Evolutionary conservation across 2,329 filamentous ascomycete species (phyloP), one percentile per base, ranked within the genome.

Genomic region (Atkinsonella texensis): DNA sequence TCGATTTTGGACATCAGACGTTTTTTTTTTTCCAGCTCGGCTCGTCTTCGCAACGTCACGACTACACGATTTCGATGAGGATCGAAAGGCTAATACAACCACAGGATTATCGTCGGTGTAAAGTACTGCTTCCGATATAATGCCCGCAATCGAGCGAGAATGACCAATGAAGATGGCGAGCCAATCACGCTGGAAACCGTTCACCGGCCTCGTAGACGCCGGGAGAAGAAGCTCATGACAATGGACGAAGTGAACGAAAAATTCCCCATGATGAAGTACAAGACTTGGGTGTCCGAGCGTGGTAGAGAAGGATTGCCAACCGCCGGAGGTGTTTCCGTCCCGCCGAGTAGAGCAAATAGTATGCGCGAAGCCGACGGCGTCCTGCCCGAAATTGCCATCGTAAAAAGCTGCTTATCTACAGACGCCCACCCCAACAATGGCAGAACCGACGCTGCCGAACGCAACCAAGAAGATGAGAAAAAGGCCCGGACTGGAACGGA

Each of bases 111-210:
- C 61, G 93, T 98, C 55, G 93, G 93, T 59, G 93, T 98, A 55
- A 98, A 98, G 72, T 98, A 98, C 69, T 98, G 93, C 72, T 98
- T 98, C 70, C 81, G 93, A 60, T 97, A 98, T 69, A 97, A 97
- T 69, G 90, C 93, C 59, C 85, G 93, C 53, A 94, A 94, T 64
- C 85, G 93, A 49, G 83, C 84, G 55, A 72, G 89, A 62, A 83
- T 88, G 72, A 79, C 70, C 73, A 87, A 74, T 57, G 87, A 89
- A 60, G 87, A 90, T 58, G 86, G 87, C 65, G 90, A 96, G 56
- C 87, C 86, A 15, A 94, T 98, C 62, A 89, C 89, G 56, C 74
- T 98, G 57, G 80, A 90, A 53, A 79, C 84, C 52, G 89, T 97
- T 79, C 87, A 89, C 53, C 70, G 89, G 54, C 85, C 89, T 48